These are phyloP conservation scores for Teratosphaeria epicoccoides DNA, from an alignment of 2,329 filamentous ascomycete genomes.

Conservation along the genomic window DNA sequence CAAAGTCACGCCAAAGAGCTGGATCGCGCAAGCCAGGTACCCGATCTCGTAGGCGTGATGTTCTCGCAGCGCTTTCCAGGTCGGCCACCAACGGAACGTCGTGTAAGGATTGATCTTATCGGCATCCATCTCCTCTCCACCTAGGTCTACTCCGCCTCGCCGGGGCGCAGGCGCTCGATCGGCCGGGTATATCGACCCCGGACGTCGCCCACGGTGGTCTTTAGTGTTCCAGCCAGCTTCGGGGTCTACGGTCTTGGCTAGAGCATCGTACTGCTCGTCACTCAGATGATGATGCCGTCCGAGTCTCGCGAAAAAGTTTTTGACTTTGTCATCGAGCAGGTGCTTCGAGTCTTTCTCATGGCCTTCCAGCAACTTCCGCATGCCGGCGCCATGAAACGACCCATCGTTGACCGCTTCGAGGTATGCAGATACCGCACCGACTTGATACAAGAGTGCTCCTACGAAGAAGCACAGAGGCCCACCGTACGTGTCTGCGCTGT, in stretches of 20 bases:
- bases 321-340: constrained; percentile 20
- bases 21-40: constrained; percentile 20
- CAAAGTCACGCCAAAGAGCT: constrained; percentile 21
- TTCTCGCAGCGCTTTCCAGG: constrained; percentile 16
- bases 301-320: constrained; percentile 10
- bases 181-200: constrained; percentile 9
- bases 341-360: constrained; percentile 17
- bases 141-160: constrained; percentile 12
- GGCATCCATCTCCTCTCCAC: constrained; percentile 4
- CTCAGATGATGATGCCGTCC: constrained; percentile 5
- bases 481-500: constrained; percentile 7
- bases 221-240: constrained; percentile 11
- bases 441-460: constrained; percentile 19
- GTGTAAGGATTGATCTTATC: not conserved
- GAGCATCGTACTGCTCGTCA: constrained; percentile 2
- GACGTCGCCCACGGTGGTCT: constrained; percentile 3
- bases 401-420: constrained; percentile 24
- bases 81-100: constrained; percentile 13
- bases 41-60: constrained; percentile 23
- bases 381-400: constrained; percentile 18
- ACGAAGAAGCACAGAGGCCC: constrained; percentile 18
- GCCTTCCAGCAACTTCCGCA: constrained; percentile 18
- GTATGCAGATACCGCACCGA: constrained; percentile 20
- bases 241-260: constrained; percentile 4
- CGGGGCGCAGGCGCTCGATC: constrained; percentile 9